phyloP scores from a whole-genome alignment of 75 land plant genomes.

The Sequoiadendron giganteum region DNA sequence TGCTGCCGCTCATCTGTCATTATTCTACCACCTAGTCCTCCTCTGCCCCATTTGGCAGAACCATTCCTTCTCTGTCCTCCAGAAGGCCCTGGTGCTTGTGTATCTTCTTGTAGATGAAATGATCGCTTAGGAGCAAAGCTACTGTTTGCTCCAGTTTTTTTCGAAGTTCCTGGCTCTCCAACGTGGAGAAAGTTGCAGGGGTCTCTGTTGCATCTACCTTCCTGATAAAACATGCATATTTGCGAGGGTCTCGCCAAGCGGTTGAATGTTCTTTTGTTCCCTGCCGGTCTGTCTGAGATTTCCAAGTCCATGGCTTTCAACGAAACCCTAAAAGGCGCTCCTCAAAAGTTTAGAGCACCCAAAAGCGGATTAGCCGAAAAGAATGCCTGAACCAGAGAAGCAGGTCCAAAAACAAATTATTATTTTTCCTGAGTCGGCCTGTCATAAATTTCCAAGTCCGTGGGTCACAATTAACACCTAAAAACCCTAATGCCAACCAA shows the following conservation, averaged over 20 bases:
- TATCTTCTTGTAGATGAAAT: neutral
- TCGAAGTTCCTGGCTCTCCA: slow-evolving; percentile 28
- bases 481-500: neutral
- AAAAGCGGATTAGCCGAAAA: neutral
- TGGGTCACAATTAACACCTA: neutral
- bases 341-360: neutral
- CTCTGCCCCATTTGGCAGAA: slow-evolving; percentile 34
- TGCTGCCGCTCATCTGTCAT: slow-evolving; percentile 1
- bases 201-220: slow-evolving; percentile 71
- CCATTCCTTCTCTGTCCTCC: slow-evolving; percentile 10
- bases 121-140: slow-evolving; percentile 11
- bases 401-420: neutral
- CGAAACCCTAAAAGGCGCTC: neutral
- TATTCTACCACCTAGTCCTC: slow-evolving; percentile 18
- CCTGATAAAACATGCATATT: slow-evolving; percentile 74
- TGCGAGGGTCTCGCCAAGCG: slow-evolving; percentile 17
- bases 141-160: neutral
- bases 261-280: slow-evolving; percentile 15
- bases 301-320: slow-evolving; percentile 23
- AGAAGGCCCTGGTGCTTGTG: slow-evolving; percentile 12
- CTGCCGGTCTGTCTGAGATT: slow-evolving; percentile 9
- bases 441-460: neutral
- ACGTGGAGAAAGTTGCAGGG: slow-evolving; percentile 71
- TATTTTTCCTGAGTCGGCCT: neutral
- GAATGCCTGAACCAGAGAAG: neutral